Conservation (phyloP, 768 basidiomycete genomes). For the Ramaria sp. region DNA sequence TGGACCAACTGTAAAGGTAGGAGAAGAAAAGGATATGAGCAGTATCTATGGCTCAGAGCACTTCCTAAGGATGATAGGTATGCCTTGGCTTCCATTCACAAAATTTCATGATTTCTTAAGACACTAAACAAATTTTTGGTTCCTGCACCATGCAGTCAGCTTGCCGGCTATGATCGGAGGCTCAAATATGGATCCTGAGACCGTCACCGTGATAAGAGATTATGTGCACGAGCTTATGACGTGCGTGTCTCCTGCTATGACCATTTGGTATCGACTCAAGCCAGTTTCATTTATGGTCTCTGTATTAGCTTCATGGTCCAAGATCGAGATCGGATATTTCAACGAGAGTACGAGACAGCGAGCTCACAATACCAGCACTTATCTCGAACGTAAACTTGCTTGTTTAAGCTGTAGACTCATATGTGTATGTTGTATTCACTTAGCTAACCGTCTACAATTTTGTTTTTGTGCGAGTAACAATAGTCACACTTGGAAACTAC, state of each 20-base stretch:
- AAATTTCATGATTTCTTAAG: not conserved
- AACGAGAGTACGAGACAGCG: conserved; percentile 68
- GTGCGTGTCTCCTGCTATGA: conserved; percentile 33
- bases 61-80: conserved; percentile 83
- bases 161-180: conserved; percentile 84
- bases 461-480: too few relatives aligned
- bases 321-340: conserved; percentile 65
- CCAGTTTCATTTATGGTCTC: not conserved
- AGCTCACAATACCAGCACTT: conserved; percentile 74
- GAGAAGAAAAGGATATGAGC: conserved; percentile 78
- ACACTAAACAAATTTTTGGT: conserved; percentile 3
- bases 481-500: too few relatives aligned
- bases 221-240: conserved; percentile 81
- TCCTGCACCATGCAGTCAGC: conserved; percentile 64
- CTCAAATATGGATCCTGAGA: conserved; percentile 86
- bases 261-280: not conserved
- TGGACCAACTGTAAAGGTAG: conserved; percentile 55
- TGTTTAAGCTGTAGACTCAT: not conserved
- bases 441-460: not conserved
- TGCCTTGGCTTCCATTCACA: conserved; percentile 16
- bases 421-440: conserved; percentile 5
- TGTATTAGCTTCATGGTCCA: conserved; percentile 62
- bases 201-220: conserved; percentile 71
- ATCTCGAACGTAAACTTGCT: conserved; percentile 47
- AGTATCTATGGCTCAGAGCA: conserved; percentile 92